Evolutionary conservation across 2,329 filamentous ascomycete genomes (phyloP), one percentile per base, ranked within the genome.

Genomic region (Thermoascus crustaceus): DNA sequence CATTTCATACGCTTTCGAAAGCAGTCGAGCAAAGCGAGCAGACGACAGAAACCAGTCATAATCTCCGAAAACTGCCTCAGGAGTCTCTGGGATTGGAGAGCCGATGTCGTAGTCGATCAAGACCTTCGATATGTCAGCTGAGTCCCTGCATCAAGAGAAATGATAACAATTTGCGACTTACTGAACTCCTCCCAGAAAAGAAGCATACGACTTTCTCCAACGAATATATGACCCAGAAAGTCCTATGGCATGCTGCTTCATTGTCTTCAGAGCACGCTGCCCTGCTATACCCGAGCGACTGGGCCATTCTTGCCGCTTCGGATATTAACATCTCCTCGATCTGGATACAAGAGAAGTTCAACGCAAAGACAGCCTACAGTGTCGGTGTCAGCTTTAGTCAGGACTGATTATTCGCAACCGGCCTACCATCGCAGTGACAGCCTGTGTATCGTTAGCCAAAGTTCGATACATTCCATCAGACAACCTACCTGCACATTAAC

Each of bases 221-320:
- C 7, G 46, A 45, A 34, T 65, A 66, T 10, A 66, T 48, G 0
- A 61, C 56, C 62, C 63, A 67, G 34, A 67, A 67, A 0, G 54
- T 55, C 25, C 50, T 44, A 18, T 52, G 43, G 8, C 40, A 38
- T 16, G 38, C 21, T 14, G 38, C 40, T 24, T 43, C 30, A 24
- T 42, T 36, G 9, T 49, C 41, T 9, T 30, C 40, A 14, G 34
- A 35, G 26, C 35, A 39, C 17, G 41, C 33, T 3, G 46, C 38
- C 29, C 52, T 53, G 21, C 58, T 54, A 36, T 55, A 60, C 2
- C 54, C 48, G 7, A 60, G 43, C 1, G 39, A 34, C 18, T 54
- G 44, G 4, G 52, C 57, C 46, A 62, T 58, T 36, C 60, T 51
- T 3, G 54, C 53, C 3, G 59, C 60, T 31, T 64, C 55, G 0